Evolutionary conservation across 805 yeast species (phyloP).

Genomic region (Teunomyces funiuensis): DNA sequence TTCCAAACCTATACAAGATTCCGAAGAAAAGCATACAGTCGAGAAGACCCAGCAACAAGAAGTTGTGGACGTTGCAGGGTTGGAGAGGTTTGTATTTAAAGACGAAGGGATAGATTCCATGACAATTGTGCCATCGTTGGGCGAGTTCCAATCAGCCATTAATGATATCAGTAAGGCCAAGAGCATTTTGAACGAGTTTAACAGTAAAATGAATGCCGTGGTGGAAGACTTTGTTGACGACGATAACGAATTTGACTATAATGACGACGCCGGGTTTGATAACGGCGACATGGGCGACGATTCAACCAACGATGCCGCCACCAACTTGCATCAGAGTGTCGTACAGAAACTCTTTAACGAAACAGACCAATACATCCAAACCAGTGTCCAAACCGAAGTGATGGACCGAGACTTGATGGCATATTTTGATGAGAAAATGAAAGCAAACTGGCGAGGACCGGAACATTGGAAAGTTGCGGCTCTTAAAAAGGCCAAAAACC

Average conservation of each 20-base stretch:
- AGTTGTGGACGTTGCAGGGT: constrained; percentile 18
- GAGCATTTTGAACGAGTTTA: constrained; percentile 39
- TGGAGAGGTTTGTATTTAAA: constrained; percentile 22
- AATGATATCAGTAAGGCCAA: constrained; percentile 56
- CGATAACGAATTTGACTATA: constrained; percentile 18
- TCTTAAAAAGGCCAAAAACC: constrained; percentile 44
- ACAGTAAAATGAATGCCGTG: constrained; percentile 30
- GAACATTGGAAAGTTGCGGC: constrained; percentile 86
- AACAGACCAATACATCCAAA: constrained; percentile 15
- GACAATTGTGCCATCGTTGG: constrained; percentile 71
- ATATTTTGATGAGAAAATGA: constrained; percentile 74
- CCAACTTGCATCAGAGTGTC: constrained; percentile 12
- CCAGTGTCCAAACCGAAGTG: constrained; percentile 20
- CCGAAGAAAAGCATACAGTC: constrained; percentile 17
- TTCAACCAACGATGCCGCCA: constrained; percentile 8
- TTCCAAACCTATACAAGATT: constrained; percentile 18
- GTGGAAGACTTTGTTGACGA: constrained; percentile 20
- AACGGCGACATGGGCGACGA: constrained; percentile 15
- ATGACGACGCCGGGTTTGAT: constrained; percentile 18
- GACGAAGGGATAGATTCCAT: constrained; percentile 20
- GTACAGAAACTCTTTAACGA: constrained; percentile 14
- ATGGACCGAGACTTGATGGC: constrained; percentile 69
- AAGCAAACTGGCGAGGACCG: constrained; percentile 82
- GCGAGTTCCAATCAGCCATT: constrained; percentile 57
- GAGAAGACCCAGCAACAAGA: constrained; percentile 13